These are phyloP conservation scores for Arctium lappa DNA, from an alignment of 129 eudicot species.

Conservation along the genomic window DNA sequence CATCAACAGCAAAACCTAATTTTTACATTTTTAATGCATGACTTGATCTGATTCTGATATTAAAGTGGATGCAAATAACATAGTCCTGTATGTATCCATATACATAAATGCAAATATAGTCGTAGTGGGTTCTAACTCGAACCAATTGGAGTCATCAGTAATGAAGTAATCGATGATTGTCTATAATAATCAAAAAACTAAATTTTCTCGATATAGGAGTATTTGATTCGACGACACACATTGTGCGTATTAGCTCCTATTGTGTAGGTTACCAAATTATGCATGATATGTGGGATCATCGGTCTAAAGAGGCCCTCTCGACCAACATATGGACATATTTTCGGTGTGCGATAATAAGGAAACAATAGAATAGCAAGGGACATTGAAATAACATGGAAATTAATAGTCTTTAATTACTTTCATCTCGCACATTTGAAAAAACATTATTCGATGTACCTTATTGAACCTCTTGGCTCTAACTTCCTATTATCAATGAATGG, in stretches of 20 bases:
- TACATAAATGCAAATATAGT: background rate
- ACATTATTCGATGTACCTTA: constrained; percentile 14
- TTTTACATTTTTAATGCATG: no score
- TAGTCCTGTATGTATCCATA: background rate
- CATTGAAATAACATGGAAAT: background rate
- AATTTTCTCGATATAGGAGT: background rate
- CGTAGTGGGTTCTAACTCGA: no score
- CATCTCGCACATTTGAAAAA: background rate
- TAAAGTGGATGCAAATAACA: no score
- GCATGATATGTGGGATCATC: background rate
- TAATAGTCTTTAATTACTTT: background rate
- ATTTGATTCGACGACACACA: background rate
- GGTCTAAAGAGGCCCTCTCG: background rate
- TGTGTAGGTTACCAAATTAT: background rate
- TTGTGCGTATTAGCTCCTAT: background rate
- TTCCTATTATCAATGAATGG: background rate
- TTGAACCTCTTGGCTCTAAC: background rate
- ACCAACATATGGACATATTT: background rate
- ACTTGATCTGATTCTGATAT: no score
- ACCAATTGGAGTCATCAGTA: background rate
- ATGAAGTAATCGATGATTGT: background rate
- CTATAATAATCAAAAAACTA: background rate
- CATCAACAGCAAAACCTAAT: no score
- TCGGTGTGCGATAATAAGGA: background rate
- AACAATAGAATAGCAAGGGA: background rate